A percentile compares a stretch with the other conserved stretches of the same genome.
These are phyloP conservation scores for Tolypocladium capitatum DNA, from an alignment of 2,329 filamentous ascomycete genomes.

Conservation along the genomic window DNA sequence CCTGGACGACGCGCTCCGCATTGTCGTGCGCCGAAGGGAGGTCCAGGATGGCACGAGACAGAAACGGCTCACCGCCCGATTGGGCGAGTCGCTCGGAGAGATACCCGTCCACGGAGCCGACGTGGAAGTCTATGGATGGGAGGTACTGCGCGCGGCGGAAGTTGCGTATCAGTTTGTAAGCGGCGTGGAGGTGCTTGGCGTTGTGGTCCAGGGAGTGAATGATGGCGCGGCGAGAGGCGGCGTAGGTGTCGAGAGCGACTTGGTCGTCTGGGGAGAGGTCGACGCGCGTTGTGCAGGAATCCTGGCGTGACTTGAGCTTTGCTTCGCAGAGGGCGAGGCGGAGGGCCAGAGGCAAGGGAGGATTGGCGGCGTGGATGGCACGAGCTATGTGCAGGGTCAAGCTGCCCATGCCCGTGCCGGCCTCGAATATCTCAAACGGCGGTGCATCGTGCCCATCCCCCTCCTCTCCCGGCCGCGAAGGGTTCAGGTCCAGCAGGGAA, in stretches of 20 bases:
- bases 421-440: slow-evolving; percentile 65
- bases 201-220: slow-evolving; percentile 62
- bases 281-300: slow-evolving; percentile 8
- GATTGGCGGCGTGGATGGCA: slow-evolving; percentile 62
- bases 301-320: slow-evolving; percentile 6
- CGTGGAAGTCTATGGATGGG: slow-evolving; percentile 59
- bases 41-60: slow-evolving; percentile 61
- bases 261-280: slow-evolving; percentile 16
- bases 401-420: slow-evolving; percentile 73
- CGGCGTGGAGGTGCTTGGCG: slow-evolving; percentile 47
- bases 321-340: slow-evolving; percentile 18
- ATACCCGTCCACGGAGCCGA: slow-evolving; percentile 52
- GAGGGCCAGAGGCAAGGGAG: slow-evolving; percentile 30
- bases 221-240: slow-evolving; percentile 47
- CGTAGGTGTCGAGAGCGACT: slow-evolving; percentile 29
- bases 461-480: slow-evolving; percentile 25
- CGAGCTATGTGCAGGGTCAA: slow-evolving; percentile 63
- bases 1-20: slow-evolving; percentile 33
- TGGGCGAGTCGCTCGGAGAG: slow-evolving; percentile 35
- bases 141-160: slow-evolving; percentile 61
- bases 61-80: slow-evolving; percentile 40
- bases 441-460: slow-evolving; percentile 20
- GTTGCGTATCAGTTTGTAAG: slow-evolving; percentile 48
- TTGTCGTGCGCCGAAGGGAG: slow-evolving; percentile 48
- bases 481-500: slow-evolving; percentile 62